A percentile compares a stretch with the other conserved stretches of the same genome.
Evolutionary conservation across 495 filamentous ascomycete species (phyloP).

Genomic region (Lichenothelia convexa): DNA sequence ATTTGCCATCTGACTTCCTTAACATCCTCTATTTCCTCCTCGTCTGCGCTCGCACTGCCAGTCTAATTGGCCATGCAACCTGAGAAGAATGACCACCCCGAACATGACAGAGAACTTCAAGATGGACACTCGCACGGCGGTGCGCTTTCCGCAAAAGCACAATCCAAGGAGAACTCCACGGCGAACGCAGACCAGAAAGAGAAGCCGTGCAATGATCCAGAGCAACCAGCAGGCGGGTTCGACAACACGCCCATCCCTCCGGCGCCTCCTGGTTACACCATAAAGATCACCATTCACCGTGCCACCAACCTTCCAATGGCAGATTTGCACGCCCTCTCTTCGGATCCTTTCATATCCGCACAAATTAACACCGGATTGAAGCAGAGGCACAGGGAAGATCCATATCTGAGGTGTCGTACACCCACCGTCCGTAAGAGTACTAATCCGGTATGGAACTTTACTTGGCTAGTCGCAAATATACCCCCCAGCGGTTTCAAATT

Average conservation of each 20-base stretch:
- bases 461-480: slow-evolving; percentile 78
- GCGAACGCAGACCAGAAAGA: neutral
- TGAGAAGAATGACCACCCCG: too few species aligned
- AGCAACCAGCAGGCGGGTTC: slow-evolving; percentile 59
- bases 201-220: slow-evolving; percentile 1
- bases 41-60: too few species aligned
- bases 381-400: slow-evolving; percentile 63
- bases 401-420: slow-evolving; percentile 51
- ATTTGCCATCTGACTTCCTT: too few species aligned
- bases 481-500: slow-evolving; percentile 59
- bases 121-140: too few species aligned
- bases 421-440: slow-evolving; percentile 49
- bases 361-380: slow-evolving; percentile 44
- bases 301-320: slow-evolving; percentile 64
- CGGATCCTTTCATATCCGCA: slow-evolving; percentile 68
- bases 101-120: too few species aligned
- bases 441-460: slow-evolving; percentile 63
- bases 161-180: neutral
- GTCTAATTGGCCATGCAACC: too few species aligned
- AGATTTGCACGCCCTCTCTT: slow-evolving; percentile 57
- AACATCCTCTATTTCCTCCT: too few species aligned
- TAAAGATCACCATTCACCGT: slow-evolving; percentile 70
- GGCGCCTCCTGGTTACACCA: slow-evolving; percentile 56
- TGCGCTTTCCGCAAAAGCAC: neutral
- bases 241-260: slow-evolving; percentile 59